Evolutionary conservation across 331 rosid species (phyloP).

Genomic region (Acacia concinna): DNA sequence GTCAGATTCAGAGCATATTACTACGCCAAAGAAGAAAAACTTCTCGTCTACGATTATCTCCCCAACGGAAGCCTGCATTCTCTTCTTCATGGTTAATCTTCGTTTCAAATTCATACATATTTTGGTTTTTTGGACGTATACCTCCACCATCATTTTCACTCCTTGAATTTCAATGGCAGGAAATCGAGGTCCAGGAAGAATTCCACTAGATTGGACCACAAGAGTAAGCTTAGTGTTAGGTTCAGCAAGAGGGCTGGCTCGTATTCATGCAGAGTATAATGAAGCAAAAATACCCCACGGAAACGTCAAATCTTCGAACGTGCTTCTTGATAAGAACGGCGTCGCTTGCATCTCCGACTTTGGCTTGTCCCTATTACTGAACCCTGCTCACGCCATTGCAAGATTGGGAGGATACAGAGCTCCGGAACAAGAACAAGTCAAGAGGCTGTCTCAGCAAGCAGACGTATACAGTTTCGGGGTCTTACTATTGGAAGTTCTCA

Average conservation of each 20-base stretch:
- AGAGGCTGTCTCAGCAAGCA: slow-evolving; percentile 80
- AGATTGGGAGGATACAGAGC: slow-evolving; percentile 92
- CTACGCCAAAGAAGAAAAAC: slow-evolving; percentile 78
- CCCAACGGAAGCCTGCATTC: slow-evolving; percentile 84
- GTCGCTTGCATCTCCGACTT: slow-evolving; percentile 92
- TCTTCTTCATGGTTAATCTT: slow-evolving; percentile 81
- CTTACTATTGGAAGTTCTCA: slow-evolving; percentile 76
- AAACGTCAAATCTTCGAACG: slow-evolving; percentile 89
- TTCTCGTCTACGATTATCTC: slow-evolving; percentile 76
- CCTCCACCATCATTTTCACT: not conserved
- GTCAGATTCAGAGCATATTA: slow-evolving; percentile 68
- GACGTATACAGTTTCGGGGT: slow-evolving; percentile 92
- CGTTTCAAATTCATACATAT: not conserved
- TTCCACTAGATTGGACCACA: slow-evolving; percentile 99
- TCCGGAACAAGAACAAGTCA: slow-evolving; percentile 78
- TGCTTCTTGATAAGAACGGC: slow-evolving; percentile 91
- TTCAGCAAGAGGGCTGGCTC: slow-evolving; percentile 86
- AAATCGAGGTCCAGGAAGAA: slow-evolving; percentile 93
- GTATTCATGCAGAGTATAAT: slow-evolving; percentile 72
- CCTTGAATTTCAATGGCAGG: slow-evolving; percentile 39
- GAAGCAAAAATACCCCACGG: slow-evolving; percentile 86
- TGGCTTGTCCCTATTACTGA: slow-evolving; percentile 73
- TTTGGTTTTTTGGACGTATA: not conserved
- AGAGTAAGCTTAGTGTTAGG: slow-evolving; percentile 89
- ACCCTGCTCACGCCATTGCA: slow-evolving; percentile 93